Base-by-base conservation (phyloP, 148 eudicot species). In the Amaranthus palmeri region DNA sequence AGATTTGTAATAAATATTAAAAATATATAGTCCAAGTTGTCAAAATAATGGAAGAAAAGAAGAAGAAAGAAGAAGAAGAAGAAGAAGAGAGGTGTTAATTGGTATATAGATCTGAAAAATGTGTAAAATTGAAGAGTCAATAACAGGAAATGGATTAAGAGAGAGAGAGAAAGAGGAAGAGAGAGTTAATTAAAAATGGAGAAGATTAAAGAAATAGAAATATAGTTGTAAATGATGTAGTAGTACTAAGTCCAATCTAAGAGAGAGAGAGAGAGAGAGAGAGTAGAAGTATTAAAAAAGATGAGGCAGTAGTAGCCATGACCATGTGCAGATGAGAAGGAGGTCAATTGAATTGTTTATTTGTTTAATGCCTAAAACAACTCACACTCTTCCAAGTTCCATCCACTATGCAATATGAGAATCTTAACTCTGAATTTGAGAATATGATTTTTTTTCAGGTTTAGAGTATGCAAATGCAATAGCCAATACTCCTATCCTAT, bases 51-150 rank as follows among this genome's bases (percentile, higher is more conserved):
- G 8, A 67, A 54, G 15, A 60, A 50, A 4, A 47, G 53, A 50
- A 36, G n/a, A 44, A 17, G 13, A 10, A 57, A 70, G 5, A 69
- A 44, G 12, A 10, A 50, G 0, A 17, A 51, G 41, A 56, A 56
- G 13, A 15, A 46, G 10, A 43, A 9, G 18, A 65, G 49, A 52
- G 36, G 18, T 46, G 46, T 8, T 36, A 58, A 7, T 59, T 12
- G 42, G 12, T 41, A 67, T 4, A 71, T 67, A 73, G 81, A 78
- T 73, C 81, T 78, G 73, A 78, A 47, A 78, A 73, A 73, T 78
- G 74, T 73, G 73, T 68, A 54, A 73, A 72, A 78, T 73, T 78
- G 65, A 78, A 73, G 57, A 73, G 74, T 78, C 70, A 78, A 78
- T 68, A 50, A 78, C 72, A 78, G 52, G 52, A 58, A 74, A 64